Evolutionary conservation across 108 stramenopile species (phyloP).

Genomic region (Nitzschia palea): DNA sequence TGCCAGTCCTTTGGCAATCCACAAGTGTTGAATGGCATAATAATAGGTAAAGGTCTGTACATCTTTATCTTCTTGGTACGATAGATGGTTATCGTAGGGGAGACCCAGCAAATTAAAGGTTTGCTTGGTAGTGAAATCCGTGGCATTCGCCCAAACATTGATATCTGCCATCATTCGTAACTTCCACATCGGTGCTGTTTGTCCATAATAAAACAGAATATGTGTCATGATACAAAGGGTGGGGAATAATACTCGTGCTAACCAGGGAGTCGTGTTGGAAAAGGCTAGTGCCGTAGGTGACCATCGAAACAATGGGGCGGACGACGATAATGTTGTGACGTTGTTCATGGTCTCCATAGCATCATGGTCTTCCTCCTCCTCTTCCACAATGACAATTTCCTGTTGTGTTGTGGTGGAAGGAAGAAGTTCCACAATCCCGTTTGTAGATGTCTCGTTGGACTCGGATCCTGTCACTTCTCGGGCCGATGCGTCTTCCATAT

Average conservation of each 20-base stretch:
- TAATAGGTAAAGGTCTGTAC: slow-evolving; percentile 83
- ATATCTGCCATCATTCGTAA: slow-evolving; percentile 47
- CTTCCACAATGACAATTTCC: too few relatives aligned
- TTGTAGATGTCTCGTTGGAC: too few relatives aligned
- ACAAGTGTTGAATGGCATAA: slow-evolving; percentile 78
- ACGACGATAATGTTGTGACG: too few relatives aligned
- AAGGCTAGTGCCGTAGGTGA: slow-evolving; percentile 17
- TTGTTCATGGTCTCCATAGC: too few relatives aligned
- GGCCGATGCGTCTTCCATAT: too few relatives aligned
- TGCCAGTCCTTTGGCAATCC: slow-evolving; percentile 66
- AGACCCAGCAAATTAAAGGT: slow-evolving; percentile 55
- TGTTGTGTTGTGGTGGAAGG: too few relatives aligned
- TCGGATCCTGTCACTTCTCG: too few relatives aligned
- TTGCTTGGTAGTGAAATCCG: slow-evolving; percentile 37
- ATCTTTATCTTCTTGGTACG: slow-evolving; percentile 35
- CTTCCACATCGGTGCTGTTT: slow-evolving; percentile 83
- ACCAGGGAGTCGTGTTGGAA: slow-evolving; percentile 12
- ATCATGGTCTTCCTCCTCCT: too few relatives aligned
- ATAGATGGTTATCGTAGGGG: slow-evolving; percentile 38
- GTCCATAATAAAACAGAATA: slow-evolving; percentile 61
- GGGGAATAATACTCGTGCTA: slow-evolving; percentile 39
- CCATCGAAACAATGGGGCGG: slow-evolving; percentile 7
- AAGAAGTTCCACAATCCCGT: too few relatives aligned
- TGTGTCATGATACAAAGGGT: slow-evolving; percentile 53
- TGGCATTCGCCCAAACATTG: slow-evolving; percentile 66